Conservation (phyloP, 345 rosid genomes). For the Kernera saxatilis region DNA sequence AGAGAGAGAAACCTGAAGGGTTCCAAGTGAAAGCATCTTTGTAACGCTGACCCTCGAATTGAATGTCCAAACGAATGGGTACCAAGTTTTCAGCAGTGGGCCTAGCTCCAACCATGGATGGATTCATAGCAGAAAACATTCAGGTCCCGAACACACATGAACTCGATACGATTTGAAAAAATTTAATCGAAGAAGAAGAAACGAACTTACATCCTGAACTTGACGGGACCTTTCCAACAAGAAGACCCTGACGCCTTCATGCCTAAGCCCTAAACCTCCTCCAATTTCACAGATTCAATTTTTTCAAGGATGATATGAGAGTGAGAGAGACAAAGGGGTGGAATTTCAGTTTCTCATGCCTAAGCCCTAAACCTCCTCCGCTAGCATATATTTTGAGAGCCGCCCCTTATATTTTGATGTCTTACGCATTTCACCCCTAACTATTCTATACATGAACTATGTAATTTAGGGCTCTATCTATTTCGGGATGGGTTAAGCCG, state of each 20-base stretch:
- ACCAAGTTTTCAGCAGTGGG: constrained; percentile 86
- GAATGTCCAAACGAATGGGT: constrained; percentile 84
- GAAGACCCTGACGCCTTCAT: constrained; percentile 26
- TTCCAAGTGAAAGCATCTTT: constrained; percentile 98
- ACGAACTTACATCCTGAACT: constrained; percentile 72
- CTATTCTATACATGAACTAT: neutral
- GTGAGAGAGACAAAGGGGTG: neutral
- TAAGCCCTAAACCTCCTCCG: no score
- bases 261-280: neutral
- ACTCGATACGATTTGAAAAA: neutral
- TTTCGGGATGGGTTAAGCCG: neutral
- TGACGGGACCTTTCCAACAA: constrained; percentile 46
- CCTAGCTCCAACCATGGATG: constrained; percentile 37
- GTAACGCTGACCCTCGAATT: constrained; percentile 82
- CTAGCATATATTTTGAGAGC: neutral
- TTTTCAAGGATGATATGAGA: neutral
- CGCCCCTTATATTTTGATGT: neutral
- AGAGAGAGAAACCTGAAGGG: constrained; percentile 54
- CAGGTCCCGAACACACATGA: neutral
- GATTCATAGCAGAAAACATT: neutral
- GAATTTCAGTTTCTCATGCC: constrained; percentile 6
- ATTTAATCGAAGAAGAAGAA: constrained; percentile 3
- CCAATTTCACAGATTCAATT: neutral
- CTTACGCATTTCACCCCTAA: neutral
- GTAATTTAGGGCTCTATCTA: neutral